A percentile compares a stretch with the other conserved stretches of the same genome.
Conservation (phyloP, 768 basidiomycete species). For the Trametes villosa region DNA sequence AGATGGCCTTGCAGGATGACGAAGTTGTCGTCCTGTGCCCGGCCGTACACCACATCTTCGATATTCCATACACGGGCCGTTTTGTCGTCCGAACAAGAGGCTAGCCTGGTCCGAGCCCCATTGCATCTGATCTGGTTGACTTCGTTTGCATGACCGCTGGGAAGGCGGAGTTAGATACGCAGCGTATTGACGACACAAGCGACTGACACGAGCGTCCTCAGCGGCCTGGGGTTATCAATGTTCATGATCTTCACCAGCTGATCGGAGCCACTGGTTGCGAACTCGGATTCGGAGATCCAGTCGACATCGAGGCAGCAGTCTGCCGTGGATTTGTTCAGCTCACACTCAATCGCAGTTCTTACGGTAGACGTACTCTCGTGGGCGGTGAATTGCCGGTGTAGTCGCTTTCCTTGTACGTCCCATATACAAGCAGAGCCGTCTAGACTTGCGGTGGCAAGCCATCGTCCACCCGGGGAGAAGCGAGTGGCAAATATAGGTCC, state of each 20-base stretch:
- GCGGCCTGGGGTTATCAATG: constrained; percentile 53
- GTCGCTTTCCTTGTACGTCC: constrained; percentile 65
- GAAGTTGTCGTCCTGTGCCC: constrained; percentile 37
- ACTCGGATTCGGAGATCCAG: constrained; percentile 73
- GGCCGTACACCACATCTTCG: constrained; percentile 45
- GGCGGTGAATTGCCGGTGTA: constrained; percentile 64
- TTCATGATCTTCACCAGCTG: constrained; percentile 62
- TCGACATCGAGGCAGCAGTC: constrained; percentile 83
- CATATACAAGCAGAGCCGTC: constrained; percentile 81
- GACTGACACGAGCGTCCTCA: constrained; percentile 66
- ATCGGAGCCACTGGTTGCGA: constrained; percentile 78
- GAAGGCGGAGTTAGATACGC: not conserved
- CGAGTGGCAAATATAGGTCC: constrained; percentile 80
- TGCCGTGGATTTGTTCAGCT: constrained; percentile 31
- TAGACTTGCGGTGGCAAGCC: constrained; percentile 76
- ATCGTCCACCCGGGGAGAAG: constrained; percentile 75
- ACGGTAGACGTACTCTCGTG: constrained; percentile 57
- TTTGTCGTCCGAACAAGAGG: constrained; percentile 82
- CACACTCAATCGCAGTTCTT: no score
- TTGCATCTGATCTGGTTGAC: constrained; percentile 80
- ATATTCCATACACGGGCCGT: constrained; percentile 81
- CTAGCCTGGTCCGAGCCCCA: constrained; percentile 63
- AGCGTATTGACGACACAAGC: not conserved
- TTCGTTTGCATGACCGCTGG: constrained; percentile 74
- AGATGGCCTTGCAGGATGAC: constrained; percentile 64